Evolutionary conservation across 1,284 basidiomycete species (phyloP).

Genomic region (Phenoliferia sp.): DNA sequence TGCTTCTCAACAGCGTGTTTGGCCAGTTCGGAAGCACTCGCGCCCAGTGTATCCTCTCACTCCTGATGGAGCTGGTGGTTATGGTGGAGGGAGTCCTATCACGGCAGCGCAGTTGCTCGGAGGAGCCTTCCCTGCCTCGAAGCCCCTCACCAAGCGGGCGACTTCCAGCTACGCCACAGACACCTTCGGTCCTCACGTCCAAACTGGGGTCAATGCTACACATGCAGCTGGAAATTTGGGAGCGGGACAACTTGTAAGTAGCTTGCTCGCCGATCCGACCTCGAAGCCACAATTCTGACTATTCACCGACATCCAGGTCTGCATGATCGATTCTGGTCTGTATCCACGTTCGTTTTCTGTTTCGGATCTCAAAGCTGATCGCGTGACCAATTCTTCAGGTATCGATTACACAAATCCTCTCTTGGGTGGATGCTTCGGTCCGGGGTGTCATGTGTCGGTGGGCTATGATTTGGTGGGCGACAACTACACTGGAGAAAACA

Average conservation of each 20-base stretch:
- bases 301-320: constrained; percentile 5
- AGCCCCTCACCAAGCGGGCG: not conserved
- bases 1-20: constrained; percentile 6
- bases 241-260: constrained; percentile 20
- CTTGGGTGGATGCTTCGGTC: constrained; percentile 60
- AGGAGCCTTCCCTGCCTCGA: not conserved
- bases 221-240: constrained; percentile 38
- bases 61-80: not conserved
- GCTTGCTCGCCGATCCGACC: not conserved
- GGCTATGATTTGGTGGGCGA: constrained; percentile 53
- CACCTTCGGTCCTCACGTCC: constrained; percentile 52
- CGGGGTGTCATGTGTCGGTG: constrained; percentile 57
- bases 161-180: constrained; percentile 47
- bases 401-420: constrained; percentile 45
- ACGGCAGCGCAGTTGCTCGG: not conserved
- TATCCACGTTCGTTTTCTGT: too few species aligned
- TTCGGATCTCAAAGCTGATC: not conserved
- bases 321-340: constrained; percentile 31
- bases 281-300: not conserved
- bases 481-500: constrained; percentile 37
- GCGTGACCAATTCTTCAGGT: constrained; percentile 35
- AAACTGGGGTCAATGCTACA: constrained; percentile 52
- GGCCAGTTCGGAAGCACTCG: constrained; percentile 17
- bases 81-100: not conserved
- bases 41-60: not conserved